Base-by-base conservation (phyloP, 306 rosid genomes). In the Prosopis cineraria region DNA sequence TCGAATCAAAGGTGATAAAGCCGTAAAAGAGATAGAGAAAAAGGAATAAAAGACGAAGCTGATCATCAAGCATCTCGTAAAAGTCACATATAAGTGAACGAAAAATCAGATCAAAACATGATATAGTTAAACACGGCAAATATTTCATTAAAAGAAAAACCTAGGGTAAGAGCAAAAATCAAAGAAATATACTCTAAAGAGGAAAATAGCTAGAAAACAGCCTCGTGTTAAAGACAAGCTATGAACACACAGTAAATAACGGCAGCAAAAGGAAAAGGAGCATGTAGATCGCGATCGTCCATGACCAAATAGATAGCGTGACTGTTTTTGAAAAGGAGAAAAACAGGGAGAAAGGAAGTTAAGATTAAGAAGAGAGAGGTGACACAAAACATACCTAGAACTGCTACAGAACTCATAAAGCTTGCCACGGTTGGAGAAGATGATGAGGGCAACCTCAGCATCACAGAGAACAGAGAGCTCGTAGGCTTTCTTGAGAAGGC, bases 381-480 rank as follows among this genome's bases (percentile, higher is more conserved):
- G 9, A 68, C 6, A 44, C 13, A 12, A 14, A 19, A n/a, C 34
- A 67, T 84, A 93, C 98, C 89, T 91, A 87, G 91, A 50, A 76
- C 82, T 87, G 91, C 98, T 93, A 34, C 95, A 91, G 69, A 93
- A 93, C 87, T 93, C 97, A 83, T 91, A 93, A 70, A 39, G 43
- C 43, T 39, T 39, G 8, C 43, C 43, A 8, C 10, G 8, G 43
- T 39, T 11, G 12, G 0, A 2, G 43, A 39, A 39, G 43, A 39
- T 12, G 13, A 39, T 10, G 0, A 39, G 3, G 10, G 43, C 43
- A 10, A 39, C 43, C 12, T 39, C 43, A 39, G 43, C 43, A 10
- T 39, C 43, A 39, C 43, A 39, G 43, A 39, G 43, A 1, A 39
- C 43, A 39, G 43, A 39, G 43, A 39, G 8, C 43, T 39, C 43